phyloP scores from a whole-genome alignment of 331 rosid species.

The Pyrus hybrid region DNA sequence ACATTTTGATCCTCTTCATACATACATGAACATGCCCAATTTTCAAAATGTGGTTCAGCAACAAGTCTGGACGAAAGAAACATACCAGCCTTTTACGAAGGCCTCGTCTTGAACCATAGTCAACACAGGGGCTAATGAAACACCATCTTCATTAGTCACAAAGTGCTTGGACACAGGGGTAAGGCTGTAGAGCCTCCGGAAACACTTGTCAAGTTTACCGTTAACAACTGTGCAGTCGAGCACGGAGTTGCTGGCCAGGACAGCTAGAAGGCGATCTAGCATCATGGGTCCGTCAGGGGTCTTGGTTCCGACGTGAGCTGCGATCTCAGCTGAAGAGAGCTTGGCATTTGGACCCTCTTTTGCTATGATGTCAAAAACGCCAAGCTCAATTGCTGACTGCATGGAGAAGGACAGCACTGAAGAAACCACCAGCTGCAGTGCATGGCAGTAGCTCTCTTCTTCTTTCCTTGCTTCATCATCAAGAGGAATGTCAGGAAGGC shows the following conservation, averaged over 20 bases:
- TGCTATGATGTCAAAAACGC: constrained; percentile 30
- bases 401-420: constrained; percentile 11
- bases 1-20: not conserved
- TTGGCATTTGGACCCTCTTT: constrained; percentile 16
- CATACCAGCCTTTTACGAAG: not conserved
- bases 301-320: constrained; percentile 6
- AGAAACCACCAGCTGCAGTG: constrained; percentile 2
- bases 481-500: not conserved
- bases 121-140: constrained; percentile 17
- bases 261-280: constrained; percentile 32
- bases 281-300: constrained; percentile 27
- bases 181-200: constrained; percentile 26
- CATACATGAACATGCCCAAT: not conserved
- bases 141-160: constrained; percentile 8
- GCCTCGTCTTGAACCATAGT: constrained; percentile 11
- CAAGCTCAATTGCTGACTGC: constrained; percentile 22
- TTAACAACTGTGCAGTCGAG: constrained; percentile 19
- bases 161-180: constrained; percentile 15
- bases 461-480: not conserved
- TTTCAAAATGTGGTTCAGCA: not conserved
- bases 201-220: not conserved
- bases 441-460: constrained; percentile 12
- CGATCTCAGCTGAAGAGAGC: constrained; percentile 23
- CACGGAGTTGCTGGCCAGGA: constrained; percentile 29
- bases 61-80: not conserved